A percentile compares a stretch with the other conserved stretches of the same genome.
Conservation (phyloP, 2,329 filamentous ascomycete genomes). For the Orbilia oligospora region DNA sequence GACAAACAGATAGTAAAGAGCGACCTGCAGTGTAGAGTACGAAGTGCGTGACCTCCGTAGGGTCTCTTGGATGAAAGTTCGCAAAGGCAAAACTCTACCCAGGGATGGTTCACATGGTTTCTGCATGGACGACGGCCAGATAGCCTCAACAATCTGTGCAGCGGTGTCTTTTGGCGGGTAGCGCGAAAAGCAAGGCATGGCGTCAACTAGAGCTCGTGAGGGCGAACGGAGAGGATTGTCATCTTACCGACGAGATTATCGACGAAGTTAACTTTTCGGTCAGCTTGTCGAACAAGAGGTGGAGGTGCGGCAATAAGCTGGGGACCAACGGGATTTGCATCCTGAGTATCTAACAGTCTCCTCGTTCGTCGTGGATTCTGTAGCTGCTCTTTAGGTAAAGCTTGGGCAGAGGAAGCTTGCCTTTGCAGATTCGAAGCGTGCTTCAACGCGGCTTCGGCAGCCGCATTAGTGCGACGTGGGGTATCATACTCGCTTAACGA, state of each 20-base stretch:
- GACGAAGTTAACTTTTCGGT: constrained; percentile 95
- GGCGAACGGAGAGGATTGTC: constrained; percentile 38
- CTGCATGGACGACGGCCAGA: constrained; percentile 92
- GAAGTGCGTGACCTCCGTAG: constrained; percentile 93
- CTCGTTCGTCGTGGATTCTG: constrained; percentile 71
- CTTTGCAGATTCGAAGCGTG: constrained; percentile 45
- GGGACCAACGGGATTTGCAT: constrained; percentile 71
- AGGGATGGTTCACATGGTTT: constrained; percentile 80
- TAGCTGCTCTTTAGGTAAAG: constrained; percentile 75
- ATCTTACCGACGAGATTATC: constrained; percentile 96
- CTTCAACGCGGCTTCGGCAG: constrained; percentile 39
- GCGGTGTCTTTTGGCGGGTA: constrained; percentile 80
- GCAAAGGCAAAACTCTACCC: constrained; percentile 86
- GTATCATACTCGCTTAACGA: constrained; percentile 37
- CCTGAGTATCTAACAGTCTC: constrained; percentile 61
- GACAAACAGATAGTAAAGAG: constrained; percentile 93
- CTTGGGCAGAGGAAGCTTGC: constrained; percentile 65
- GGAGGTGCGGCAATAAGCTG: constrained; percentile 72
- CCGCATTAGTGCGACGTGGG: constrained; percentile 21
- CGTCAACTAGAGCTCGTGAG: constrained; percentile 61
- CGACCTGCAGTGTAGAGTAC: constrained; percentile 97
- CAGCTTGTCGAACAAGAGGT: constrained; percentile 84
- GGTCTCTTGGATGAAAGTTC: constrained; percentile 98
- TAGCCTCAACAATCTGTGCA: constrained; percentile 95
- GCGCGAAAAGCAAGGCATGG: constrained; percentile 63